Percentiles rank a stretch among this genome's conserved stretches.
Evolutionary conservation across 2,329 filamentous ascomycete genomes (phyloP).

Genomic region (Alternaria atra): DNA sequence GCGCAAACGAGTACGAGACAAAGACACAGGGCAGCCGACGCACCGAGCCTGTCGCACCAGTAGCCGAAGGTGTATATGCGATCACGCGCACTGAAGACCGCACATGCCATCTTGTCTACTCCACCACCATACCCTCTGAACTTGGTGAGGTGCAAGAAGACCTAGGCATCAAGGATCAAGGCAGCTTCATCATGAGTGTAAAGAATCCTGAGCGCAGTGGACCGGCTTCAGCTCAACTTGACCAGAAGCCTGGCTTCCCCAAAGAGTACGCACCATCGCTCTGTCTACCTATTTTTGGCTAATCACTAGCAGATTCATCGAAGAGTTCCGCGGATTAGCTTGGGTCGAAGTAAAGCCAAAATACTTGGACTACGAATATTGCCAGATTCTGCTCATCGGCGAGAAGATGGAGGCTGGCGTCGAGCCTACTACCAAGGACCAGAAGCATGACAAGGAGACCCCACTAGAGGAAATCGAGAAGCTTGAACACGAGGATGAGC

Average conservation of each 20-base stretch:
- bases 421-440: conserved; percentile 65
- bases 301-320: conserved; percentile 62
- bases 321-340: conserved; percentile 75
- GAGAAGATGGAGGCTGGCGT: conserved; percentile 68
- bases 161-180: conserved; percentile 74
- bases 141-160: conserved; percentile 77
- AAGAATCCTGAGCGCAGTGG: conserved; percentile 79
- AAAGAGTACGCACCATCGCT: conserved; percentile 63
- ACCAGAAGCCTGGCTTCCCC: conserved; percentile 73
- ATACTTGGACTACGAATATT: conserved; percentile 76
- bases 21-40: conserved; percentile 76
- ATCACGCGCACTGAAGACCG: conserved; percentile 73
- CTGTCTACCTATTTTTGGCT: neutral
- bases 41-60: conserved; percentile 72
- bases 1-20: conserved; percentile 74
- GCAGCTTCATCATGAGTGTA: conserved; percentile 79
- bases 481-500: conserved; percentile 77
- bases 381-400: conserved; percentile 82
- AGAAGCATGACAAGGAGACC: conserved; percentile 66
- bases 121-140: conserved; percentile 76
- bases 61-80: conserved; percentile 88
- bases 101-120: conserved; percentile 80
- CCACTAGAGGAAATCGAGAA: conserved; percentile 77
- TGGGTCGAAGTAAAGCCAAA: conserved; percentile 80
- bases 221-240: conserved; percentile 70